Evolutionary conservation across 805 yeast species (phyloP), one percentile per base, ranked within the genome.

Genomic region (Vanderwaltozyma tropicalis): DNA sequence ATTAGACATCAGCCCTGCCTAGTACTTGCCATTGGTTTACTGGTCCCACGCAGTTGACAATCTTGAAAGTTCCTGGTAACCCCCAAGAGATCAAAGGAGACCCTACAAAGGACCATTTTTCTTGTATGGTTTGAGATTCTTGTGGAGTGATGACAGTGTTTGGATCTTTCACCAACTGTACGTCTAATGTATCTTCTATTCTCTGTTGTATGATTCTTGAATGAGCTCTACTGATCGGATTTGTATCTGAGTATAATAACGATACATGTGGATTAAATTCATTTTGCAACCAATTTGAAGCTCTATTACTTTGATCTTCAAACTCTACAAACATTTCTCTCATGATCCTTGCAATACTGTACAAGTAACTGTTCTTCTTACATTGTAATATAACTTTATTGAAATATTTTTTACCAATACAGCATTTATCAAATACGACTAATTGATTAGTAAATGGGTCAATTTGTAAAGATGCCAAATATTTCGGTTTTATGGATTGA

Each of bases 191-290:
- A 53, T 82, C 89, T 48, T 71, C 74, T 5, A 82, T 68, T 45
- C 89, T 61, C 11, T 78, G 76, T 41, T 72, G 73, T 22, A 82
- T 71, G 2, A 82, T 75, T 34, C 76, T 66, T 56, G 75, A 67
- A 40, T 74, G 62, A 1, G 88, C 87, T 49, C 69, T 78, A 44
- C 78, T 78, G 12, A 84, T 71, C 9, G 84, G 85, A 46, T 73
- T 69, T 20, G 71, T 54, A 41, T 75, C 70, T 9, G 86, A 76
- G 55, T 83, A 83, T 5, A 76, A 76, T 38, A 83, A 58, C 7
- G 87, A 78, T 14, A 83, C 62, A 53, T 83, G 94, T 1, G 94
- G 94, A 37, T 72, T 74, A 51, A 66, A 83, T 37, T 76, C 80
- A 4, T 59, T 50, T 12, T 42, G 43, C 4, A 72, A 69, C 88